Evolutionary conservation across 768 basidiomycete genomes (phyloP).

Genomic region (Mycena latifolia): DNA sequence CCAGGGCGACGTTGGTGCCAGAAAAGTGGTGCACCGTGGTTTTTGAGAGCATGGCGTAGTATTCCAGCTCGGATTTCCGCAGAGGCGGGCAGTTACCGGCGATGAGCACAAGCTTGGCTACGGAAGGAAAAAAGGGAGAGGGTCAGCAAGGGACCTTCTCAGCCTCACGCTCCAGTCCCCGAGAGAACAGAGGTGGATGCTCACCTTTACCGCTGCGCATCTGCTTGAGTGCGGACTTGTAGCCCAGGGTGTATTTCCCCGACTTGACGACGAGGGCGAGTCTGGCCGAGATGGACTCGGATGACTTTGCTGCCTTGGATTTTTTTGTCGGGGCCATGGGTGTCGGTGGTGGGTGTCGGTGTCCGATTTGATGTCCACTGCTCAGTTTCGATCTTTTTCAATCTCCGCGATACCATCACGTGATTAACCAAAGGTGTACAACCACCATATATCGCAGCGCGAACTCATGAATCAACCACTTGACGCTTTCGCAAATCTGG

Average conservation of each 20-base stretch:
- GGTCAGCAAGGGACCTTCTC: conserved; percentile 98
- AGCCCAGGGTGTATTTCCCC: conserved; percentile 96
- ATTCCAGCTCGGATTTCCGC: conserved; percentile 99
- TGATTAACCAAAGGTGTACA: neutral
- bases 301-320: conserved; percentile 93
- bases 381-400: neutral
- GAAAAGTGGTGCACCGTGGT: conserved; percentile 98
- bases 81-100: conserved; percentile 99
- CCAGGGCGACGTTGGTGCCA: conserved; percentile 97
- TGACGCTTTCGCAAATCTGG: too few relatives aligned
- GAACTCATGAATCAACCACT: too few relatives aligned
- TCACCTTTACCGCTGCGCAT: conserved; percentile 98
- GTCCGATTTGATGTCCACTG: neutral
- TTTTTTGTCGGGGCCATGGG: conserved; percentile 95
- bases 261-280: conserved; percentile 98
- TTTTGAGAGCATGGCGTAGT: conserved; percentile 99
- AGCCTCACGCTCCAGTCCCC: conserved; percentile 98
- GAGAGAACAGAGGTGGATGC: conserved; percentile 65
- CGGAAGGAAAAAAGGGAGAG: conserved; percentile 39
- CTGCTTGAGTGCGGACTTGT: conserved; percentile 98
- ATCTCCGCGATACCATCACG: neutral
- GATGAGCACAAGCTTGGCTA: conserved; percentile 98
- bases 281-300: conserved; percentile 93
- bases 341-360: conserved; percentile 15
- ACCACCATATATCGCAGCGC: too few relatives aligned